phyloP scores from a whole-genome alignment of 164 flowering plant genomes.

The Euptelea pleiosperma region DNA sequence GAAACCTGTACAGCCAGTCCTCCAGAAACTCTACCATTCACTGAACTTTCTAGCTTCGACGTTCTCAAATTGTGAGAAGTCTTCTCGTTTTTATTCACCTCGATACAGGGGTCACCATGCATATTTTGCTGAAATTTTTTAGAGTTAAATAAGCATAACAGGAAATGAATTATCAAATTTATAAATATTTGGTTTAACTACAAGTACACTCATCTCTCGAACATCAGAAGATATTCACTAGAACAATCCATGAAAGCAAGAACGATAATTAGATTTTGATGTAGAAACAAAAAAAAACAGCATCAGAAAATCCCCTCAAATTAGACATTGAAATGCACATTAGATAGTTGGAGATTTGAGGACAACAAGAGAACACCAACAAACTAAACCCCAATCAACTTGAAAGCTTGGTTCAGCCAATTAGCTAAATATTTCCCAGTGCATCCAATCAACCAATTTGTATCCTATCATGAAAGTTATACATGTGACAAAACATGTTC shows the following conservation, averaged over 20 bases:
- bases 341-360: no score
- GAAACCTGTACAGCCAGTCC: slow-evolving; percentile 41
- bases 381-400: no score
- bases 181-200: background rate
- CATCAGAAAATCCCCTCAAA: background rate
- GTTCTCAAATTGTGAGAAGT: slow-evolving; percentile 12
- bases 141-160: background rate
- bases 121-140: slow-evolving; percentile 17
- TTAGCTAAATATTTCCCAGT: no score
- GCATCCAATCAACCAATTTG: no score
- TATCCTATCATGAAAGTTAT: no score
- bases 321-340: background rate
- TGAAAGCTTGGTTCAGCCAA: background rate
- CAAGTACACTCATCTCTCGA: background rate
- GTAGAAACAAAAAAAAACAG: background rate
- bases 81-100: slow-evolving; percentile 15
- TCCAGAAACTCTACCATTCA: slow-evolving; percentile 17
- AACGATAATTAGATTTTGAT: background rate
- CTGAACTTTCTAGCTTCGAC: slow-evolving; percentile 17
- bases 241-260: background rate
- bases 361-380: no score
- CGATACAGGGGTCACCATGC: background rate
- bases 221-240: background rate
- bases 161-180: background rate
- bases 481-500: no score